These are phyloP conservation scores for Vaucheria bursata DNA, from an alignment of 352 stramenopile species.

Conservation along the genomic window DNA sequence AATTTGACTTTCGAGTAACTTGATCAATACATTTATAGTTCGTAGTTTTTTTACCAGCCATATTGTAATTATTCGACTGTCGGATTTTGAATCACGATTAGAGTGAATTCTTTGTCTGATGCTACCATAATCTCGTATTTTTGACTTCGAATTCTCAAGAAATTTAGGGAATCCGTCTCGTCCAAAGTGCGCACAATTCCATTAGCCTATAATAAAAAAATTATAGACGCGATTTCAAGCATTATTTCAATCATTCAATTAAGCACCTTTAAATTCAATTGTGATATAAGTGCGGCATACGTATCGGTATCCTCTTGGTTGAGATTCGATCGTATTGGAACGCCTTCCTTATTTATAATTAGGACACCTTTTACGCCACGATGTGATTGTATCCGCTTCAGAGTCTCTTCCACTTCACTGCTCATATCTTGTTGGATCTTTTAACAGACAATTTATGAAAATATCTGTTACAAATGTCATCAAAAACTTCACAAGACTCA, in stretches of 20 bases:
- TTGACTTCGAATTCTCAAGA: constrained; percentile 78
- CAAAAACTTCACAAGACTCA: no score
- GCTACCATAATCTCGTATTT: constrained; percentile 66
- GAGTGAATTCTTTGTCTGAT: constrained; percentile 76
- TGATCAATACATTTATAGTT: no score
- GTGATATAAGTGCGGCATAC: constrained; percentile 49
- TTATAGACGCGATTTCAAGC: background rate
- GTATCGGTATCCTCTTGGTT: constrained; percentile 70
- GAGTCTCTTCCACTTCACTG: constrained; percentile 76
- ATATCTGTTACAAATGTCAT: no score
- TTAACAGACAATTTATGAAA: no score
- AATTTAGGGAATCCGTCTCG: constrained; percentile 80
- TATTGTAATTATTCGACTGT: constrained; percentile 36
- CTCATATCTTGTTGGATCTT: no score
- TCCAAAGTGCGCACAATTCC: constrained; percentile 75
- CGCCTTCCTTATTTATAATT: constrained; percentile 80
- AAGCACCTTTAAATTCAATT: constrained; percentile 75
- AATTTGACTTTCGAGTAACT: no score
- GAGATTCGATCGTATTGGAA: constrained; percentile 79
- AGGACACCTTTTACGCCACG: constrained; percentile 80
- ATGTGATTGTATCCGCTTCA: constrained; percentile 85
- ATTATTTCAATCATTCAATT: background rate
- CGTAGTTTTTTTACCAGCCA: no score
- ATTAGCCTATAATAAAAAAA: constrained; percentile 45
- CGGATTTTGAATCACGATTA: constrained; percentile 77